A percentile compares a stretch with the other conserved stretches of the same genome.
Conservation (phyloP, 371 early-diverging fungal species). For the Vairimorpha necatrix region DNA sequence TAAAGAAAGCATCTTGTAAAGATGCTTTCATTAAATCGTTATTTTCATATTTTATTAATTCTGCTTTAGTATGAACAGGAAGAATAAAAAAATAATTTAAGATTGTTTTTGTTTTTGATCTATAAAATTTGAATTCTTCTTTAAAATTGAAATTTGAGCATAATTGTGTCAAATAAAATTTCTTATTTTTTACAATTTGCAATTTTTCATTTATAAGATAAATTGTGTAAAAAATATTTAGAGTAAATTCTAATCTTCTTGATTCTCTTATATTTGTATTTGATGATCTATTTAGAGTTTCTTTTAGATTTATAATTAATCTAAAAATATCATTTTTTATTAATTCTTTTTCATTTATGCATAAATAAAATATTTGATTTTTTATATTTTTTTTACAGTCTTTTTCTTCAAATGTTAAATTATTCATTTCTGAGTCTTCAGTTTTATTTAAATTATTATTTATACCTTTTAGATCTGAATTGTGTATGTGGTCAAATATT, state of each 20-base stretch:
- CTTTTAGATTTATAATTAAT: constrained; percentile 38
- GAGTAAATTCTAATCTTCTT: constrained; percentile 36
- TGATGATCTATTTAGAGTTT: constrained; percentile 37
- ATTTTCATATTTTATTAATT: constrained; percentile 62
- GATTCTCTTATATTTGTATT: constrained; percentile 47
- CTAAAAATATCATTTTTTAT: constrained; percentile 53
- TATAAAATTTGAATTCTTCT: constrained; percentile 56
- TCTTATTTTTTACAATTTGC: constrained; percentile 39
- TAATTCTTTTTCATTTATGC: constrained; percentile 35
- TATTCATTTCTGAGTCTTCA: neutral
- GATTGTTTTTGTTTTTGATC: constrained; percentile 46
- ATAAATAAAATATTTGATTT: neutral
- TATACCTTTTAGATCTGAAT: constrained; percentile 9
- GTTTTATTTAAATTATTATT: neutral
- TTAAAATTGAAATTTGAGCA: constrained; percentile 58
- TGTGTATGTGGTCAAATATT: constrained; percentile 1
- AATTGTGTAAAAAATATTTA: constrained; percentile 54
- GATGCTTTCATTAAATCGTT: constrained; percentile 60
- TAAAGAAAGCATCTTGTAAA: constrained; percentile 65
- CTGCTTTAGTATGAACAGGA: constrained; percentile 62
- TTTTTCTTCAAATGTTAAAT: neutral
- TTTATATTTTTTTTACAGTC: neutral
- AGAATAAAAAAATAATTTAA: constrained; percentile 60
- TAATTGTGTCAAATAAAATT: constrained; percentile 56
- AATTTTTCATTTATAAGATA: constrained; percentile 55